Evolutionary conservation across 306 rosid species (phyloP), one percentile per base, ranked within the genome.

Genomic region (Rosa multiflora): DNA sequence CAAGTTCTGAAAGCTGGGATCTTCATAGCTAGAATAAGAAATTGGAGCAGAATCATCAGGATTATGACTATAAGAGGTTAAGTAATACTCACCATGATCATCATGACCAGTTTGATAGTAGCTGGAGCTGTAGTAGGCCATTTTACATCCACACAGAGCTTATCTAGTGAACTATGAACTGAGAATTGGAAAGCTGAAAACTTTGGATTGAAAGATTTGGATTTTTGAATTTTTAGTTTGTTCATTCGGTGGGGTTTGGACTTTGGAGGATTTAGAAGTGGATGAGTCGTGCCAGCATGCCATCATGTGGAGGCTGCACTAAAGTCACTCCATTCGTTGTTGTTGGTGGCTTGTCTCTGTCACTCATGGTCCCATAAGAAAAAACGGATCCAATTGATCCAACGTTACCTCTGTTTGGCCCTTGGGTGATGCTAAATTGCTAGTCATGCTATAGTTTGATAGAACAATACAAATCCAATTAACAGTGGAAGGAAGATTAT

Each of bases 41-140:
- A 73, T 61, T 79, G 78, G 76, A 77, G 77, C 49, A 85, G 77
- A 79, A 81, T 84, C 75, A 76, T 82, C 68, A 75, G 48, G 61
- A 23, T 35, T 29, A 62, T 43, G 55, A 53, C 47, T 29, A n/a
- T 85, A 74, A 76, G 89, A 81, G 86, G 83, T 87, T 81, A 58
- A 15, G 39, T 72, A 46, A 48, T 78, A 74, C 80, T 79, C 83
- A 83, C 86, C 77, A 11, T 6, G 74, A 80, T 77, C 86, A 59
- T 47, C 82, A 67, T 73, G 73, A 75, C 52, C 87, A 71, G 79
- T 73, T 10, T 77, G 82, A 55, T 79, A 62, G 83, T 88, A 64
- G 52, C 76, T 14, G 73, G 89, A 83, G 82, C 62, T 66, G 85
- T 86, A 82, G 85, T 77, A 92, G 21, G 92, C 88, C 97, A 92